These are phyloP conservation scores for Ophioceras dolichostomum DNA, from an alignment of 2,329 filamentous ascomycete genomes.

Conservation along the genomic window DNA sequence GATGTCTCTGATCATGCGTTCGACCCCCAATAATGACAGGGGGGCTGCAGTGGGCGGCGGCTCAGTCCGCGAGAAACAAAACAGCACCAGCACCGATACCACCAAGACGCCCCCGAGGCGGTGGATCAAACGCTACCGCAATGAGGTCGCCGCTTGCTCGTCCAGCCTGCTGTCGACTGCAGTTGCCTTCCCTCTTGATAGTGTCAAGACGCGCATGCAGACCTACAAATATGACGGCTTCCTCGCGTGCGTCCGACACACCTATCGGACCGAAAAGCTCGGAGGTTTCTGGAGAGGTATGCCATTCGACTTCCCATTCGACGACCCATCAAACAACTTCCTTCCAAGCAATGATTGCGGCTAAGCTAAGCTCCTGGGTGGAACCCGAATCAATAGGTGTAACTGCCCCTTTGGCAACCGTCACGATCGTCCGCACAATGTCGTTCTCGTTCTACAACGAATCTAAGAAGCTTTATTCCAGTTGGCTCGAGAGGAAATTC, in stretches of 20 bases:
- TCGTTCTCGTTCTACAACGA: slow-evolving; percentile 50
- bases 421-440: slow-evolving; percentile 24
- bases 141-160: slow-evolving; percentile 65
- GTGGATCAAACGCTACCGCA: slow-evolving; percentile 67
- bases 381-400: slow-evolving; percentile 41
- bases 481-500: slow-evolving; percentile 55
- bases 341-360: too few relatives aligned
- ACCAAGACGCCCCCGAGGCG: slow-evolving; percentile 14
- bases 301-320: too few relatives aligned
- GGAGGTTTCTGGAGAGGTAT: slow-evolving; percentile 72
- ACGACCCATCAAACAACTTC: too few relatives aligned
- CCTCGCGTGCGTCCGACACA: slow-evolving; percentile 60
- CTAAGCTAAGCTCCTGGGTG: slow-evolving; percentile 11
- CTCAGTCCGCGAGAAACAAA: too few relatives aligned
- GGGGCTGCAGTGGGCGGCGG: too few relatives aligned
- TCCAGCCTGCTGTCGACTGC: slow-evolving; percentile 71
- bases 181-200: slow-evolving; percentile 75
- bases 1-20: slow-evolving; percentile 29
- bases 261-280: slow-evolving; percentile 61
- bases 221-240: slow-evolving; percentile 70
- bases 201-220: slow-evolving; percentile 84
- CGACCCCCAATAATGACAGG: slow-evolving; percentile 10
- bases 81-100: slow-evolving; percentile 9
- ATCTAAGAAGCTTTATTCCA: slow-evolving; percentile 62
- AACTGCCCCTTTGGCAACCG: slow-evolving; percentile 58